phyloP scores from a whole-genome alignment of 495 filamentous ascomycete genomes.

The Penicillium cinerascens region DNA sequence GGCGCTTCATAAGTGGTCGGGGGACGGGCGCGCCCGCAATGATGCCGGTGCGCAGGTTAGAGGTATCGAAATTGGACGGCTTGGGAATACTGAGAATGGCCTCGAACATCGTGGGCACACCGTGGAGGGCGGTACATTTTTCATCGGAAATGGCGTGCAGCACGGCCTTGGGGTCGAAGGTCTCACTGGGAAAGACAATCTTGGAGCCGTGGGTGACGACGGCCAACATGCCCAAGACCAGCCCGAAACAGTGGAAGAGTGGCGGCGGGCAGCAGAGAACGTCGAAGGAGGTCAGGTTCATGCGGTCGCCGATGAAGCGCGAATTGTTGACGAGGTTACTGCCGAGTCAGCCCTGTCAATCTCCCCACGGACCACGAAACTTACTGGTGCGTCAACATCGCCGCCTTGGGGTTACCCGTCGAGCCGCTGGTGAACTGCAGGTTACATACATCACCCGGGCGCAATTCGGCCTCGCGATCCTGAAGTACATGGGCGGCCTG shows the following conservation, averaged over 20 bases:
- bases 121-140: constrained; percentile 65
- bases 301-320: constrained; percentile 65
- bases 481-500: constrained; percentile 38
- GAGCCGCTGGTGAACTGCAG: constrained; percentile 71
- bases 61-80: constrained; percentile 43
- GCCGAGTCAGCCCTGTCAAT: constrained; percentile 3
- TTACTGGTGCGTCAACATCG: constrained; percentile 71
- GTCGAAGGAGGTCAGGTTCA: constrained; percentile 59
- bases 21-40: constrained; percentile 67
- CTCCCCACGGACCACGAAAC: constrained; percentile 7
- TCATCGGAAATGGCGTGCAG: constrained; percentile 59
- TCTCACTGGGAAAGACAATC: constrained; percentile 62
- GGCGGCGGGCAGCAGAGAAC: constrained; percentile 68
- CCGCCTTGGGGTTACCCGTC: constrained; percentile 67
- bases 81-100: constrained; percentile 54
- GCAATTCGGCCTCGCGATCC: constrained; percentile 46
- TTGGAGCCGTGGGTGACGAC: constrained; percentile 64
- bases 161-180: constrained; percentile 58
- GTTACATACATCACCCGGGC: constrained; percentile 62
- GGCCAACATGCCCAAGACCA: constrained; percentile 66
- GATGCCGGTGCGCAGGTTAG: constrained; percentile 60
- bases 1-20: constrained; percentile 57
- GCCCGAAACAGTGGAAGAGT: constrained; percentile 72
- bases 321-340: constrained; percentile 70
- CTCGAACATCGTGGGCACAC: constrained; percentile 73